Percentiles rank a stretch among this genome's conserved stretches.
phyloP scores from a whole-genome alignment of 208 protist genomes.

The Angomonas ambiguus region DNA sequence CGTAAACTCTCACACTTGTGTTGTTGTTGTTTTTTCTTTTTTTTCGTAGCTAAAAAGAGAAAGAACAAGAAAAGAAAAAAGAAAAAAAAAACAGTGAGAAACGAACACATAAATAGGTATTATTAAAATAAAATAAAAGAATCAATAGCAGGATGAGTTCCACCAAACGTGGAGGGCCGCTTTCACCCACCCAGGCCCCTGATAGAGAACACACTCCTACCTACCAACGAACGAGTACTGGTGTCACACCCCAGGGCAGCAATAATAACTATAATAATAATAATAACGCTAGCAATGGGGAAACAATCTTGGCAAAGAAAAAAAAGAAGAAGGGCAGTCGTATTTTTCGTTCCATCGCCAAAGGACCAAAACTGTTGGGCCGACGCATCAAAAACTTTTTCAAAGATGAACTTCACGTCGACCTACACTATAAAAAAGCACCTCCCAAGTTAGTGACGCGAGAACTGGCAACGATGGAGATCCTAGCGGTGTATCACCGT shows the following conservation, averaged over 20 bases:
- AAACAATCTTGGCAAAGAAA: background rate
- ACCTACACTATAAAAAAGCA: constrained; percentile 41
- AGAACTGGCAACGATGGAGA: constrained; percentile 48
- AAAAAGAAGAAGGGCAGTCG: constrained; percentile 10
- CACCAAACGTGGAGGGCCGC: background rate
- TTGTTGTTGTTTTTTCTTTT: background rate
- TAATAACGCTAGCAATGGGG: background rate
- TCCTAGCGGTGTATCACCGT: constrained; percentile 58
- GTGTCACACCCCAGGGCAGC: background rate
- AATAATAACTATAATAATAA: background rate
- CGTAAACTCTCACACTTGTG: background rate
- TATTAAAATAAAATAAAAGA: background rate
- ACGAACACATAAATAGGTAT: background rate
- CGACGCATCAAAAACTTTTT: constrained; percentile 65
- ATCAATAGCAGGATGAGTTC: background rate
- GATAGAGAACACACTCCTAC: background rate
- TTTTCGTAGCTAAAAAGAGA: background rate
- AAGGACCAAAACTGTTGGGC: constrained; percentile 50
- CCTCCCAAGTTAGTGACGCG: constrained; percentile 36
- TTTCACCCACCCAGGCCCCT: background rate
- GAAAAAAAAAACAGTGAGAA: constrained; percentile 1
- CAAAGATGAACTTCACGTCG: constrained; percentile 59
- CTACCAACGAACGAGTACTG: background rate
- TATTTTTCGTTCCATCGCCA: constrained; percentile 34
- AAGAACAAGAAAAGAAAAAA: constrained; percentile 3